Evolutionary conservation across 768 basidiomycete genomes (phyloP).

Genomic region (Rhodotorula graminis): DNA sequence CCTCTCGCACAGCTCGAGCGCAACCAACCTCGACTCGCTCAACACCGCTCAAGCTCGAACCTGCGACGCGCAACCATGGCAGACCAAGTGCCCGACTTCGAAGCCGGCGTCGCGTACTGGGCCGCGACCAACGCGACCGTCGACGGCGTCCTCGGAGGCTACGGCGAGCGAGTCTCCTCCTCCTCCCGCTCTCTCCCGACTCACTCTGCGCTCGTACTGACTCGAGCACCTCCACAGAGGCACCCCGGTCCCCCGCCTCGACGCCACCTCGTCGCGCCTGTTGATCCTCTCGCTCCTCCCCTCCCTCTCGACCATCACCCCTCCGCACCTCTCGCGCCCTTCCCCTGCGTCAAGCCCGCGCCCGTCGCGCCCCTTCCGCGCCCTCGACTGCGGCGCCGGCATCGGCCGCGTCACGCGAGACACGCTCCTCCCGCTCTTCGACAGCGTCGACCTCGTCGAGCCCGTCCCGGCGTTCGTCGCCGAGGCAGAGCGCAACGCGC

Average conservation of each 20-base stretch:
- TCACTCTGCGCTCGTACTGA: too few relatives aligned
- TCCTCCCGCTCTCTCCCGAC: neutral
- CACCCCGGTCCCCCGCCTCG: constrained; percentile 71
- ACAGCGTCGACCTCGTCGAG: constrained; percentile 82
- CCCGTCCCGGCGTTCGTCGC: constrained; percentile 74
- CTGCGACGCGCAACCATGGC: neutral
- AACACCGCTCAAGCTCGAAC: too few relatives aligned
- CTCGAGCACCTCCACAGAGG: constrained; percentile 8
- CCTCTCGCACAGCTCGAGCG: too few relatives aligned
- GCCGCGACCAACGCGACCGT: constrained; percentile 68
- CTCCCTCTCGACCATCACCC: constrained; percentile 68
- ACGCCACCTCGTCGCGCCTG: constrained; percentile 81
- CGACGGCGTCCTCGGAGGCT: constrained; percentile 75
- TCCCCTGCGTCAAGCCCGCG: constrained; percentile 11
- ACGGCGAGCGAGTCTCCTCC: constrained; percentile 28
- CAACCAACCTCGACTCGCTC: too few relatives aligned
- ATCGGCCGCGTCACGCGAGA: constrained; percentile 86
- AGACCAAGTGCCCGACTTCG: constrained; percentile 54
- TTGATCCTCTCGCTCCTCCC: constrained; percentile 79
- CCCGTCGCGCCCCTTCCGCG: constrained; percentile 52
- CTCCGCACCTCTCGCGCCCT: constrained; percentile 55
- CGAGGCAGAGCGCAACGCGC: constrained; percentile 53
- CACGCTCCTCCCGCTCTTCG: constrained; percentile 80
- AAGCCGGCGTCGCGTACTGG: constrained; percentile 85
- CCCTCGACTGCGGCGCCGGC: constrained; percentile 86